Percentiles rank a stretch among this genome's conserved stretches.
Evolutionary conservation across 2,329 filamentous ascomycete species (phyloP).

Genomic region (Claviceps humidiphila): DNA sequence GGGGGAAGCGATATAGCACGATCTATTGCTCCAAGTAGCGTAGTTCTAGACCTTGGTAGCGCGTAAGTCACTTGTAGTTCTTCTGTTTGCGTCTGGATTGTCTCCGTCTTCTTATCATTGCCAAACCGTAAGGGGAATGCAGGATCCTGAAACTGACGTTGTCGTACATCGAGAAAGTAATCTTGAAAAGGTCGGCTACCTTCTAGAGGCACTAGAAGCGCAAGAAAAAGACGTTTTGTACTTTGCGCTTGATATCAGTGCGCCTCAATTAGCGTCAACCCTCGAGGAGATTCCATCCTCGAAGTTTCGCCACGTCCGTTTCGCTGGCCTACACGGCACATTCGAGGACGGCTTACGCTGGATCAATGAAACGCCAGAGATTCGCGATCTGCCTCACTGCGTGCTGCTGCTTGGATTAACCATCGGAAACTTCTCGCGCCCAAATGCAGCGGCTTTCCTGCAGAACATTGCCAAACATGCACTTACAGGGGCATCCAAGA

Average conservation of each 20-base stretch:
- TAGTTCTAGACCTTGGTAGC: neutral
- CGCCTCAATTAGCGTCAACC: neutral
- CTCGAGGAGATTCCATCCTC: neutral
- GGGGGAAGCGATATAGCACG: neutral
- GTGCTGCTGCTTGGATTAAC: constrained; percentile 1
- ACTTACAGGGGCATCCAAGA: neutral
- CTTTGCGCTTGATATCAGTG: neutral
- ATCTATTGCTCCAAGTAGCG: neutral
- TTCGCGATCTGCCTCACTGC: neutral
- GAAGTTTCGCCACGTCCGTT: neutral
- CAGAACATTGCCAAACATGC: neutral
- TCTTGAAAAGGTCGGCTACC: neutral
- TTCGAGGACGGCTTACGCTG: constrained; percentile 1
- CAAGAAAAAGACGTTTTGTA: neutral
- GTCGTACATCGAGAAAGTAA: neutral
- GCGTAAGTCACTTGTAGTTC: neutral
- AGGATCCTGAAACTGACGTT: neutral
- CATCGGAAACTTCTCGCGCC: constrained; percentile 1
- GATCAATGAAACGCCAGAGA: neutral
- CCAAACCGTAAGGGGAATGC: neutral
- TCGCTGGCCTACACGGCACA: neutral
- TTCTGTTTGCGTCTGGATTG: neutral
- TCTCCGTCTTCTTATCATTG: neutral
- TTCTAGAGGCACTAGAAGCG: neutral
- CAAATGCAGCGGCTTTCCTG: neutral